Base-by-base conservation (phyloP, 331 rosid genomes). In the Rhamnella rubrinervis region DNA sequence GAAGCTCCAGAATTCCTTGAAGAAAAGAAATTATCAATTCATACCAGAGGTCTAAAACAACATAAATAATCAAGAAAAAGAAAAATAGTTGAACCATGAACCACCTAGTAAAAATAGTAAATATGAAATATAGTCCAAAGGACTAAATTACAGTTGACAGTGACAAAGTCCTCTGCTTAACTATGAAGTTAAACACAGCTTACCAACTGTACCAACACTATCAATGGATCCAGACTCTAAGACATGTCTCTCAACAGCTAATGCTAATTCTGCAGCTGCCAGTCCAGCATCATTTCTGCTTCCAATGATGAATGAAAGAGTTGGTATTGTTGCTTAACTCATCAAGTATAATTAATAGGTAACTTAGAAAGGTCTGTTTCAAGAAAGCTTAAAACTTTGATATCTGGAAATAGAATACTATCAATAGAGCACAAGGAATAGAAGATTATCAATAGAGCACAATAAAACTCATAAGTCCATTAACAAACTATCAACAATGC, bases 171-270 rank as follows among this genome's bases (percentile, higher is more conserved):
- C 15, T 20, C 51, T 19, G 31, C 60, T 31, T 18, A 21, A 53
- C 41, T 55, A 55, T 7, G 41, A 50, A 64, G 73, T 18, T 37
- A 63, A 62, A 67, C 41, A 51, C 55, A 67, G 75, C 87, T 77
- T 74, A 93, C 98, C 96, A 25, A 91, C 93, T 21, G 98, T 93
- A 75, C 97, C 98, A 53, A 93, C 98, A 62, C 91, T 89, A 72
- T 93, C 98, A 38, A 89, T 76, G 61, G 98, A 93, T 44, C 96
- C 96, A 78, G 96, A 89, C 74, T 86, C 89, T 68, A 93, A 77
- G 60, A 93, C 98, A 7, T 93, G 97, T 70, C 68, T 83, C 84
- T 93, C 98, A 46, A 93, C 95, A 73, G 96, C 92, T 51, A 91
- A 80, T 13, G 89, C 95, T 76, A 95, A 82, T 78, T 95, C 98